These are phyloP conservation scores for Lasiosphaeria ovina DNA, from an alignment of 495 filamentous ascomycete genomes.

Conservation along the genomic window DNA sequence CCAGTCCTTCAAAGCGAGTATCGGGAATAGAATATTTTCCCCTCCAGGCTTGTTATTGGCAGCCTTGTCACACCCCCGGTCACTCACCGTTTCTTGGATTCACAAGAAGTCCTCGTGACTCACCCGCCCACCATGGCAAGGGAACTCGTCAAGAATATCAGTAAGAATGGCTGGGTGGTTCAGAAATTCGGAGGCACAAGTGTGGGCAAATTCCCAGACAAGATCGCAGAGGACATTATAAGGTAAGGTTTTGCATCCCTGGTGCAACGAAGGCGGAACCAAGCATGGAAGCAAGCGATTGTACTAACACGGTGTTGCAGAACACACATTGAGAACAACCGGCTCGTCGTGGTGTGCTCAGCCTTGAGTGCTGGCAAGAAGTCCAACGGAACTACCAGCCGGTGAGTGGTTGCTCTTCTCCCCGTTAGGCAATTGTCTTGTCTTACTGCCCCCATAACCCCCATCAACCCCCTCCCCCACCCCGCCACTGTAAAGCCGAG, in stretches of 20 bases:
- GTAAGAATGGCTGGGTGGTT: constrained; percentile 62
- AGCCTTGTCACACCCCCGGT: not conserved
- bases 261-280: not conserved
- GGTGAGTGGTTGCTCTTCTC: constrained; percentile 54
- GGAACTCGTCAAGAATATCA: constrained; percentile 33
- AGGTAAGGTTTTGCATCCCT: constrained; percentile 21
- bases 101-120: constrained; percentile 11
- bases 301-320: constrained; percentile 42
- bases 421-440: not conserved
- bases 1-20: no score
- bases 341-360: constrained; percentile 87
- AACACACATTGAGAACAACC: constrained; percentile 61
- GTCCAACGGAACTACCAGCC: constrained; percentile 87
- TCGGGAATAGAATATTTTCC: not conserved
- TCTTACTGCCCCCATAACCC: not conserved
- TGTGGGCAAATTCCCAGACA: constrained; percentile 44
- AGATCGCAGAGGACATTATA: constrained; percentile 38
- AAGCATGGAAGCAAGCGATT: not conserved
- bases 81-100: not conserved
- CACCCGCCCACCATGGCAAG: constrained; percentile 22
- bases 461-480: constrained; percentile 9
- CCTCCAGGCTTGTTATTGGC: not conserved
- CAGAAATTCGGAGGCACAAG: constrained; percentile 86
- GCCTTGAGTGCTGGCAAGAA: constrained; percentile 89
- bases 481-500: not conserved